Conservation (phyloP, 805 yeast genomes). For the Yarrowia sp. region DNA sequence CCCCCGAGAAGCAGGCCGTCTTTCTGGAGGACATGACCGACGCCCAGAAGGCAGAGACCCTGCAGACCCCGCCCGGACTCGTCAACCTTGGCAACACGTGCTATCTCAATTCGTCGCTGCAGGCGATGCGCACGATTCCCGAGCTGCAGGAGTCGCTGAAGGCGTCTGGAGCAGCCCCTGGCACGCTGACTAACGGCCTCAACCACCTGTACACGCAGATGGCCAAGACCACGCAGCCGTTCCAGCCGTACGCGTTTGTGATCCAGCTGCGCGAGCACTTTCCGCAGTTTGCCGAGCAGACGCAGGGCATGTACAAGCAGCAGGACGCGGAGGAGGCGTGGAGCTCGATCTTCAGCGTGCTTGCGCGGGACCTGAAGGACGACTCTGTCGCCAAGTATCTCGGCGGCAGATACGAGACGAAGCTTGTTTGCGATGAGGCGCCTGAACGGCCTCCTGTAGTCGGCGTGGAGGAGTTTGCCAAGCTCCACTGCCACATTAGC, state of each 20-base stretch:
- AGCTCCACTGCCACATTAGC: constrained; percentile 85
- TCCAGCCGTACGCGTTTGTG: constrained; percentile 68
- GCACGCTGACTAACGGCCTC: constrained; percentile 39
- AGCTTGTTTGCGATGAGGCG: constrained; percentile 59
- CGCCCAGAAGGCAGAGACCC: constrained; percentile 42
- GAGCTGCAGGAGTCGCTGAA: constrained; percentile 51
- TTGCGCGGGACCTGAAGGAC: constrained; percentile 46
- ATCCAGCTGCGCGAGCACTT: constrained; percentile 52
- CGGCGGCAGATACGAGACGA: constrained; percentile 61
- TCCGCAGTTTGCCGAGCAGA: constrained; percentile 84
- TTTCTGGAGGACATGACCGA: constrained; percentile 69
- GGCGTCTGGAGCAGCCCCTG: constrained; percentile 33
- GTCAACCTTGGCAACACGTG: constrained; percentile 75
- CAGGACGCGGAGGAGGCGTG: constrained; percentile 98
- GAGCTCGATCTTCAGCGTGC: constrained; percentile 64
- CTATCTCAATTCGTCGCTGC: constrained; percentile 69
- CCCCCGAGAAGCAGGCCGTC: constrained; percentile 49
- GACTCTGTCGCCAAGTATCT: constrained; percentile 54
- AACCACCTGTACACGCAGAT: constrained; percentile 38
- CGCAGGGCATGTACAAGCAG: constrained; percentile 75
- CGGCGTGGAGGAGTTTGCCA: constrained; percentile 58
- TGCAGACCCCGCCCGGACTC: constrained; percentile 58
- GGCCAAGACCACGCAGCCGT: constrained; percentile 42
- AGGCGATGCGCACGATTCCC: constrained; percentile 49
- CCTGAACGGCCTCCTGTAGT: constrained; percentile 48